phyloP scores from a whole-genome alignment of 768 basidiomycete genomes.

The Russula emetica region DNA sequence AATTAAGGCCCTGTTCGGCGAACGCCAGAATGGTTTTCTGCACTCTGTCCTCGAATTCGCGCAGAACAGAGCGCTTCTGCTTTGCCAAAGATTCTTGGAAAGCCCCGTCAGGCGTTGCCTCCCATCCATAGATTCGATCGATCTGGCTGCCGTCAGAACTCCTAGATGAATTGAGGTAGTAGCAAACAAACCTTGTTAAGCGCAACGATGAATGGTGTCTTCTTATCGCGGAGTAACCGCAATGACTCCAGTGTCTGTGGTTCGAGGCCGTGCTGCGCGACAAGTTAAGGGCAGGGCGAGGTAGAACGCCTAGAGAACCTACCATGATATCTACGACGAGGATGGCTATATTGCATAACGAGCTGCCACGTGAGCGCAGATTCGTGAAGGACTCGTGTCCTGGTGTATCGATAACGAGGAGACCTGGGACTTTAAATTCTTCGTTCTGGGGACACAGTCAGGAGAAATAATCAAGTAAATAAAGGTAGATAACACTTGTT shows the following conservation, averaged over 20 bases:
- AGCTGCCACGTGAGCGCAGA: slow-evolving; percentile 90
- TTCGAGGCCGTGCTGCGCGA: slow-evolving; percentile 83
- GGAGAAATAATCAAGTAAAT: background rate
- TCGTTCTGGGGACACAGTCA: slow-evolving; percentile 49
- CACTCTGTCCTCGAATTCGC: slow-evolving; percentile 89
- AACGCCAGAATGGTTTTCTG: slow-evolving; percentile 85
- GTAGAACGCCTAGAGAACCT: slow-evolving; percentile 29
- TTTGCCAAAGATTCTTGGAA: slow-evolving; percentile 88
- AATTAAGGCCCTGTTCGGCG: slow-evolving; percentile 96
- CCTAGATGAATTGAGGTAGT: background rate
- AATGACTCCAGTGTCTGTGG: slow-evolving; percentile 98
- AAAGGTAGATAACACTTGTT: slow-evolving; percentile 51
- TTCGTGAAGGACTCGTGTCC: slow-evolving; percentile 99
- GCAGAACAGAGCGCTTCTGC: slow-evolving; percentile 72
- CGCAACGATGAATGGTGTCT: slow-evolving; percentile 98
- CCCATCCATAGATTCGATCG: slow-evolving; percentile 96
- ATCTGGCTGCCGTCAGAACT: slow-evolving; percentile 51
- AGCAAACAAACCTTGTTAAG: slow-evolving; percentile 69
- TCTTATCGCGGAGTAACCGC: slow-evolving; percentile 82
- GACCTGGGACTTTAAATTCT: slow-evolving; percentile 96
- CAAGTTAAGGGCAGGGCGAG: background rate
- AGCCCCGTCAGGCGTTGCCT: slow-evolving; percentile 83
- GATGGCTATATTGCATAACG: slow-evolving; percentile 97
- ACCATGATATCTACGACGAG: slow-evolving; percentile 99
- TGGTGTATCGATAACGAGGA: slow-evolving; percentile 95